phyloP scores from a whole-genome alignment of 176 grass and related monocot species.

The Neostapfia colusana region DNA sequence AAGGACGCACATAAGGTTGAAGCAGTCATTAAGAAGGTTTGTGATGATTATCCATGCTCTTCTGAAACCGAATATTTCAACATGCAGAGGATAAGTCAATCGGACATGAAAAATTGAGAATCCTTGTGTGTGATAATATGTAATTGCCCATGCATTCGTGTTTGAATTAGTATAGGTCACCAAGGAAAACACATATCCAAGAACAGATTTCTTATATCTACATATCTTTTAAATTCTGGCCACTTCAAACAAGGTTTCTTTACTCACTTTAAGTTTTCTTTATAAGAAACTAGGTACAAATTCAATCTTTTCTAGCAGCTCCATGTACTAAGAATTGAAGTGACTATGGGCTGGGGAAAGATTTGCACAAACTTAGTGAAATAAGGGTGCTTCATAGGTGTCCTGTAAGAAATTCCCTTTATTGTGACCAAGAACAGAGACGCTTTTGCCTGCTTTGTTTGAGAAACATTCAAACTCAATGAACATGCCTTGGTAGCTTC shows the following conservation, averaged over 20 bases:
- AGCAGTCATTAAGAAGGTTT: slow-evolving; percentile 69
- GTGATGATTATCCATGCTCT: background rate
- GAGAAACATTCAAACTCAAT: background rate
- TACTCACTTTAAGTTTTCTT: slow-evolving; percentile 31
- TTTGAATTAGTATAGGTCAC: slow-evolving; percentile 3
- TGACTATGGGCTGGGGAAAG: slow-evolving; percentile 18
- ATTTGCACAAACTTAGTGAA: background rate
- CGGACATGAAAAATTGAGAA: background rate
- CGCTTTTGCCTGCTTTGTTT: background rate
- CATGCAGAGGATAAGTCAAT: background rate
- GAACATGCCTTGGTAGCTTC: slow-evolving; percentile 6
- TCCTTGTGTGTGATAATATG: background rate
- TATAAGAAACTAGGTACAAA: slow-evolving; percentile 1
- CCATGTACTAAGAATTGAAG: background rate
- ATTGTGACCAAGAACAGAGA: background rate
- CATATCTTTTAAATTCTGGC: background rate
- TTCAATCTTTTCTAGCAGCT: background rate
- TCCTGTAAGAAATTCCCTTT: background rate
- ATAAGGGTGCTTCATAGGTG: background rate
- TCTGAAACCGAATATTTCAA: slow-evolving; percentile 1
- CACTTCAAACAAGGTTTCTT: background rate
- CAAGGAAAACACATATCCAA: background rate
- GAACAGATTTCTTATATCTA: background rate
- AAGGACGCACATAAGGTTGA: slow-evolving; percentile 73
- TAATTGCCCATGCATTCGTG: background rate